Evolutionary conservation across 139 green algal genomes (phyloP), one percentile per base, ranked within the genome.

Genomic region (Eudorina sp.): DNA sequence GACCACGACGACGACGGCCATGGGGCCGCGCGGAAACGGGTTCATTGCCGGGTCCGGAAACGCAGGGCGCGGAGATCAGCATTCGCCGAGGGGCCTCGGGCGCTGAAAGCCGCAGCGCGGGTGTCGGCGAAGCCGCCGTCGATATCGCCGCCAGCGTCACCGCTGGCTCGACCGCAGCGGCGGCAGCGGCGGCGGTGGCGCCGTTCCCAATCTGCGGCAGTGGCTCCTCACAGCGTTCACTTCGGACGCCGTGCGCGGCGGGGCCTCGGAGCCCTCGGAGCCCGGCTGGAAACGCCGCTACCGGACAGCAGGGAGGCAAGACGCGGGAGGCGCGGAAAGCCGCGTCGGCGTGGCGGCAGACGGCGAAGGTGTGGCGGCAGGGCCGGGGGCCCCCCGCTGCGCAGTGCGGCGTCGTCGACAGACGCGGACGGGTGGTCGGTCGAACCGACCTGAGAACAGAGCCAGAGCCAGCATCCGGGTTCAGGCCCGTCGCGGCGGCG

Each of bases 121-220:
- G 34, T 36, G 13, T 5, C 21, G 3, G 3, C 3, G 55, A 36
- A 9, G 41, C 38, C 18, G 43, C 64, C 6, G 41, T 27, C 3
- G 81, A 87, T 43, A 23, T 78, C 7, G 36, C 81, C 4, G 45
- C 62, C 29, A 51, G 36, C 0, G 62, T 87, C 6, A 69, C 60
- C 62, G 62, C 18, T 87, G 81, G 81, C 81, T 87, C 1, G 81
- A 73, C 13, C 62, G 46, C 64, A 40, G 81, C 64, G 46, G 81
- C 45, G 34, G 19, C 29, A 55, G 64, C 64, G 13, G n/a, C n/a
- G n/a, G n/a, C n/a, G n/a, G n/a, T n/a, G n/a, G n/a, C n/a, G n/a
- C n/a, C n/a, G n/a, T n/a, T n/a, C n/a, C n/a, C n/a, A n/a, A n/a
- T n/a, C 31, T 87, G 3, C 43, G 64, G 9, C 27, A 53, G n/a